phyloP scores from a whole-genome alignment of 257 asterid genomes.

The Scutellaria galericulata region DNA sequence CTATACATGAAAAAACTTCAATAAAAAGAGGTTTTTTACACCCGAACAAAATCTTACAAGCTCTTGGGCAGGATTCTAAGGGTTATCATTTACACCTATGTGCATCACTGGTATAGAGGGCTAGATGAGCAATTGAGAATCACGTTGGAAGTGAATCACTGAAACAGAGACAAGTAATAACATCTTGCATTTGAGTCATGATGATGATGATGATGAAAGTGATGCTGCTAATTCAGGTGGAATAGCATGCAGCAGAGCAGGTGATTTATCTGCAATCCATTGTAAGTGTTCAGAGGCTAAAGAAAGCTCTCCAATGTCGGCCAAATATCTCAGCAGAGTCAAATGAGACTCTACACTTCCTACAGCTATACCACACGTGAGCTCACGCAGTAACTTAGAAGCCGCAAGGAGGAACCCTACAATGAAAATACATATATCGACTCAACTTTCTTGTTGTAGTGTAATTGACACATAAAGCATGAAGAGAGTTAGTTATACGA shows the following conservation, averaged over 20 bases:
- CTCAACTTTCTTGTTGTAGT: not conserved
- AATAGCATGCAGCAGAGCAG: constrained; percentile 48
- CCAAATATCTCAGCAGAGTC: constrained; percentile 56
- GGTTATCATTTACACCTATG: not conserved
- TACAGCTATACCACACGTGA: constrained; percentile 19
- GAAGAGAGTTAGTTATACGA: no score
- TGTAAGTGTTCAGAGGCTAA: constrained; percentile 59
- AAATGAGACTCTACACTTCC: constrained; percentile 53
- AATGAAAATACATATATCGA: constrained; percentile 18
- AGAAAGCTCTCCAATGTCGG: constrained; percentile 50
- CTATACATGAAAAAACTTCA: no score
- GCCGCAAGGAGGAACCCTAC: constrained; percentile 64
- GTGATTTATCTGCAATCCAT: constrained; percentile 56
- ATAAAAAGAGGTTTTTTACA: no score
- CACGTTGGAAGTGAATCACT: not conserved
- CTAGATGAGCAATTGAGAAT: not conserved
- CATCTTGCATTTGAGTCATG: constrained; percentile 25
- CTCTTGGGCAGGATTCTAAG: no score
- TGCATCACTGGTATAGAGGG: not conserved
- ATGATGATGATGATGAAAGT: constrained; percentile 40
- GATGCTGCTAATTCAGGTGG: constrained; percentile 47
- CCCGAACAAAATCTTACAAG: no score
- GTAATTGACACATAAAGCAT: no score
- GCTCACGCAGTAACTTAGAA: constrained; percentile 51
- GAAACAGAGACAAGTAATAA: not conserved